Evolutionary conservation across 768 basidiomycete genomes (phyloP), one percentile per base, ranked within the genome.

Genomic region (Tylopilus rubrobrunneus): DNA sequence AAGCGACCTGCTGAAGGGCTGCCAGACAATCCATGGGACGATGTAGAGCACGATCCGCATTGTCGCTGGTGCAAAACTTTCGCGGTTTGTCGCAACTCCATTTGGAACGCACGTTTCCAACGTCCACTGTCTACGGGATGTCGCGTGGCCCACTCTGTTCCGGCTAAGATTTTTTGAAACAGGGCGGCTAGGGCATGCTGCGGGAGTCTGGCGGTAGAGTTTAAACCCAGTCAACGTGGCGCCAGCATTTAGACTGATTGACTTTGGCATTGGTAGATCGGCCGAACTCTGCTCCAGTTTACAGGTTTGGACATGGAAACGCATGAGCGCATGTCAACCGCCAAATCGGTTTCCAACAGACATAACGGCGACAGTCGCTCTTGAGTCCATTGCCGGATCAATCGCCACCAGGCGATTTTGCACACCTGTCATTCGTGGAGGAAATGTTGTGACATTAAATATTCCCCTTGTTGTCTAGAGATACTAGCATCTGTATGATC

Each of bases 201-300:
- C 45, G 36, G 33, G 33, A 44, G 40, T 40, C 37, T 45, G 59
- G 7, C 19, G 27, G 27, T 10, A 1, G 46, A 47, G 46, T 62
- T 60, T 21, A 63, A 62, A 59, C 53, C 61, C 58, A 53, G 64
- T 44, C 49, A 45, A 61, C 53, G 53, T 55, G 53, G 53, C 51
- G 42, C 57, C 51, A 52, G 62, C 53, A 53, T 66, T 62, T 61
- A 53, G 47, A 56, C 50, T 49, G 61, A 57, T 64, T 64, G 56
- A 55, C 63, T 66, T 63, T 57, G 57, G 48, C 55, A 53, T 41
- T 27, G 40, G 29, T 25, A 46, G 56, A 66, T 54, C 62, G 28
- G 57, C 37, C 44, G 51, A 47, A 42, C 34, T 33, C 45, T 19
- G 29, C 42, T 50, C 43, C 19, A 28, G 17, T 46, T 15, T 44